These are phyloP conservation scores for Flaveria ramosissima DNA, from an alignment of 129 eudicot species.

Conservation along the genomic window DNA sequence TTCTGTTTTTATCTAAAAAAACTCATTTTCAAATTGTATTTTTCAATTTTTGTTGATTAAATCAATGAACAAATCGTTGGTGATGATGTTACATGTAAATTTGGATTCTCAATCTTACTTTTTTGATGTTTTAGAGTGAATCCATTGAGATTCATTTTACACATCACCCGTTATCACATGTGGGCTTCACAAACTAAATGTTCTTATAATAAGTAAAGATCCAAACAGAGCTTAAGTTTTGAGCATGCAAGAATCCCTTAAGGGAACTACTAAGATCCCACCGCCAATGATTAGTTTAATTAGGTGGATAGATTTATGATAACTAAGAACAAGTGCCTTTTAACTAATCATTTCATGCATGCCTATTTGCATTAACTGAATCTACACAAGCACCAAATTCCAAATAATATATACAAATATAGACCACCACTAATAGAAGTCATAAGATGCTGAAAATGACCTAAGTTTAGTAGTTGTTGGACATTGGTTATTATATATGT, in stretches of 20 bases:
- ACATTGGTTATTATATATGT: background rate
- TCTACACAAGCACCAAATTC: constrained; percentile 13
- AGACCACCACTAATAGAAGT: constrained; percentile 32
- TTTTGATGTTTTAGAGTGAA: too few relatives aligned
- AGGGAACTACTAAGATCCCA: constrained; percentile 16
- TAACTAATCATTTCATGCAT: constrained; percentile 23
- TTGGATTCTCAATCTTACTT: too few relatives aligned
- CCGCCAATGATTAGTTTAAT: constrained; percentile 20
- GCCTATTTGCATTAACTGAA: constrained; percentile 10
- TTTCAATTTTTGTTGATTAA: too few relatives aligned
- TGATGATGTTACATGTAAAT: too few relatives aligned
- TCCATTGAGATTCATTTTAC: too few relatives aligned
- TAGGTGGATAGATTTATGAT: constrained; percentile 18
- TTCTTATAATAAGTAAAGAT: background rate
- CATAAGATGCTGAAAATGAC: constrained; percentile 26
- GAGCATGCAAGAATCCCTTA: background rate
- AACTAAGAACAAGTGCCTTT: constrained; percentile 24
- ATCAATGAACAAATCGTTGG: too few relatives aligned
- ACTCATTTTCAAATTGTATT: too few relatives aligned
- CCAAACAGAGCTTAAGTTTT: background rate
- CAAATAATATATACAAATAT: background rate
- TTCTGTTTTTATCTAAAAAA: too few relatives aligned
- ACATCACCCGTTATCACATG: too few relatives aligned
- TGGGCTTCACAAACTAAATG: too few relatives aligned
- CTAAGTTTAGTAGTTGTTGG: background rate